These are phyloP conservation scores for Pythium apleroticum DNA, from an alignment of 352 stramenopile species.

Conservation along the genomic window DNA sequence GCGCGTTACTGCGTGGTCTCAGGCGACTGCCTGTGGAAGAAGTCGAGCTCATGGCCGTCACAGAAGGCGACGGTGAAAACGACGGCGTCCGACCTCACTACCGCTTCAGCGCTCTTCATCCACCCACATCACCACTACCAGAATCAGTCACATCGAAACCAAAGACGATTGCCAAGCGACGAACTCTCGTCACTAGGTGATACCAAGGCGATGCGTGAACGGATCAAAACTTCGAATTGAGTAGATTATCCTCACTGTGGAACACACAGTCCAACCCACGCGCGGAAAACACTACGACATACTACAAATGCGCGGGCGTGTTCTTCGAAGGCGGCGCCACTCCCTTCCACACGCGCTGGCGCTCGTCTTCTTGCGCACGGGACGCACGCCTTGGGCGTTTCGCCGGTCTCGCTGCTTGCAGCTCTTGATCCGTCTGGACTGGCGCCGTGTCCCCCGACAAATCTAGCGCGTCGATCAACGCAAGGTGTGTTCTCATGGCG, in stretches of 20 bases:
- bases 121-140: slow-evolving; percentile 4
- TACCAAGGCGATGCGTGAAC: not conserved
- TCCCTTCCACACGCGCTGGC: not conserved
- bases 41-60: slow-evolving; percentile 29
- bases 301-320: not conserved
- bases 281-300: not conserved
- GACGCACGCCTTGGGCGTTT: not conserved
- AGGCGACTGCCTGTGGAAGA: slow-evolving; percentile 44
- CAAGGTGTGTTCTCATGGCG: not conserved
- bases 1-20: slow-evolving; percentile 44
- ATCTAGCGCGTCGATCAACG: not conserved
- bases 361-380: not conserved
- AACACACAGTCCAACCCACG: not conserved
- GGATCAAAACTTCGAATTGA: not conserved
- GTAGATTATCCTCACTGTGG: not conserved
- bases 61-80: not conserved
- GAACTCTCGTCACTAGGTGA: not conserved
- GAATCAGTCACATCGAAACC: not conserved
- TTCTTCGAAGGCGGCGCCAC: not conserved
- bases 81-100: not conserved
- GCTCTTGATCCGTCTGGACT: not conserved
- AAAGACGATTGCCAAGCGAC: not conserved
- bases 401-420: not conserved
- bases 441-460: not conserved
- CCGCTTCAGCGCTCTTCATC: not conserved